Conservation (phyloP, 2,329 filamentous ascomycete species). For the Cladosporium halotolerans region DNA sequence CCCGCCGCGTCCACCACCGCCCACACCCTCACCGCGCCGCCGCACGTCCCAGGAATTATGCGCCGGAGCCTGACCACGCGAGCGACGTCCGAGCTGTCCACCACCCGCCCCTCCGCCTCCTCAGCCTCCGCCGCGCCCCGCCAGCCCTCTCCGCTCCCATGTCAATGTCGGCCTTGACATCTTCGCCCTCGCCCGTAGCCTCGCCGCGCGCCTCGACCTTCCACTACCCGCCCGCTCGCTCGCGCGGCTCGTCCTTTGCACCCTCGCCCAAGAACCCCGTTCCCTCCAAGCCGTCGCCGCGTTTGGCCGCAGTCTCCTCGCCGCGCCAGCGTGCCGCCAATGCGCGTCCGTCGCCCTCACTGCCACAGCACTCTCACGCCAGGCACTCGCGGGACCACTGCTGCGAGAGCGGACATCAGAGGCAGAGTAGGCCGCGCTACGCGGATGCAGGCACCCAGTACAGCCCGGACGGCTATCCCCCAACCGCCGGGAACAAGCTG, state of each 20-base stretch:
- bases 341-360: conserved; percentile 4
- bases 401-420: conserved; percentile 3
- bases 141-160: conserved; percentile 1
- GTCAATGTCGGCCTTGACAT: conserved; percentile 27
- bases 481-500: conserved; percentile 31
- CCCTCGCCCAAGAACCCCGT: conserved; percentile 1
- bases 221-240: conserved; percentile 12
- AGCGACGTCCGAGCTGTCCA: conserved; percentile 4
- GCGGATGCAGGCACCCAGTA: conserved; percentile 51
- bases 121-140: conserved; percentile 1
- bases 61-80: conserved; percentile 6
- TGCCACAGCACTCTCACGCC: background rate
- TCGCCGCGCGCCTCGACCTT: conserved; percentile 22
- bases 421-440: conserved; percentile 16
- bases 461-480: conserved; percentile 43
- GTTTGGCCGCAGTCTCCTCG: conserved; percentile 1
- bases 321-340: conserved; percentile 11
- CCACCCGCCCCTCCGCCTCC: background rate
- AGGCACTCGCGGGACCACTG: conserved; percentile 7
- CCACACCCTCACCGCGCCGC: background rate
- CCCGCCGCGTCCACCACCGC: too few relatives aligned
- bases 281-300: conserved; percentile 2
- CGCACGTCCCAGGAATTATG: conserved; percentile 10
- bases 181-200: conserved; percentile 26
- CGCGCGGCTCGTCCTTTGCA: conserved; percentile 1